Base-by-base conservation (phyloP, 129 eudicot species). In the Flaveria bidentis region DNA sequence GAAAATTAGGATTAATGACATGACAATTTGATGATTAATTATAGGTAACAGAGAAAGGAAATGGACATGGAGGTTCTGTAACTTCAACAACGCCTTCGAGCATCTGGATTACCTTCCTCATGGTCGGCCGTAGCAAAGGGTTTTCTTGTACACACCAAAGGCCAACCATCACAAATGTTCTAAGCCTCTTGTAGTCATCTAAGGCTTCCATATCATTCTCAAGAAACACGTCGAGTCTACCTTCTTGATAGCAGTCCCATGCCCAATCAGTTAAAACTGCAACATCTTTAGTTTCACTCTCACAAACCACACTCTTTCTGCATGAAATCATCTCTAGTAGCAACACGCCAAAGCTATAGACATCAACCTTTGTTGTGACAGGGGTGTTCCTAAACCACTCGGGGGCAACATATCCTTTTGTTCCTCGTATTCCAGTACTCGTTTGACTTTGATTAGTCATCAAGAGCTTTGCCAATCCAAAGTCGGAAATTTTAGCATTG, bases 341-440 rank as follows among this genome's bases (percentile, higher is more conserved):
- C 71, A 84, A 26, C 4, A 82, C 81, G 4, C 88, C 90, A 71
- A 78, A 86, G 67, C 90, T 88, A 23, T 82, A 88, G 11, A 88
- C 93, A 60, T 88, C 93, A 30, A 84, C 93, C 45, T 84, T 88
- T 0, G 15, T 36, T 0, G 84, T 86, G 13, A 88, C 63, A 0
- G 73, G 83, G 13, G 33, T 70, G 71, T 63, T 84, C 66, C 84
- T 78, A 71, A 82, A 85, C 90, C 90, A 88, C 11, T 88, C 90
- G 0, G 88, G 88, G 11, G 90, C 93, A 9, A 81, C 88, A 36
- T 88, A 85, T 8, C 93, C 93, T 76, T 77, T 86, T 2, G 93
- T 85, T 23, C 93, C 93, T 44, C 86, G 28, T 7, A 88, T 83
- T 3, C 79, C 78, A 3, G 86, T 88, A 26, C 62, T 65, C 5